Percentiles rank a stretch among this genome's conserved stretches.
Conservation (phyloP, 108 stramenopile genomes). For the Cafeteria roenbergensis region DNA sequence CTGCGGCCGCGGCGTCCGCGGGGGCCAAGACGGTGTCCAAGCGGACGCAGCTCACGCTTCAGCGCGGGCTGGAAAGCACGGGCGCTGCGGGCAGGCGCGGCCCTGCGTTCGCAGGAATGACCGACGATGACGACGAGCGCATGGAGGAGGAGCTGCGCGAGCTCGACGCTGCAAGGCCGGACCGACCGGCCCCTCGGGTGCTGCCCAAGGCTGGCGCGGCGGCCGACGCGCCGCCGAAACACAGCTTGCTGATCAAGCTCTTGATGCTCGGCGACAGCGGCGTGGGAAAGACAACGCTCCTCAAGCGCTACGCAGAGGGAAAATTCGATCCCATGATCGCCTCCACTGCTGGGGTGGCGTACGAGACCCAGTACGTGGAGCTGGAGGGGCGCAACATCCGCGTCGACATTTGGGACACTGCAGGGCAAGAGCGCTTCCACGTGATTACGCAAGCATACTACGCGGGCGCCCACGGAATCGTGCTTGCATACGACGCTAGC, state of each 20-base stretch:
- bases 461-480: constrained; percentile 69
- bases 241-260: constrained; percentile 92
- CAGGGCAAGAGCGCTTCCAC: constrained; percentile 42
- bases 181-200: too few species aligned
- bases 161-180: too few species aligned
- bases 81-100: too few species aligned
- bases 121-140: too few species aligned
- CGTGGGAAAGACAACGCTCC: constrained; percentile 93
- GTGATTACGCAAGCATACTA: constrained; percentile 52
- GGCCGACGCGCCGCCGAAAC: neutral
- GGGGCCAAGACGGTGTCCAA: too few species aligned
- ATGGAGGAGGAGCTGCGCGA: too few species aligned
- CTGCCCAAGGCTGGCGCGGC: neutral
- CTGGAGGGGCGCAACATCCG: constrained; percentile 42
- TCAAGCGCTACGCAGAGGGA: constrained; percentile 96
- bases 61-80: too few species aligned
- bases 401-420: constrained; percentile 52
- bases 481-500: constrained; percentile 95
- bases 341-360: constrained; percentile 13
- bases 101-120: too few species aligned
- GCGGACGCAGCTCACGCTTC: too few species aligned
- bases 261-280: constrained; percentile 95
- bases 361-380: constrained; percentile 41
- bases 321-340: constrained; percentile 51
- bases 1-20: too few species aligned